Base-by-base conservation (phyloP, 1,284 basidiomycete species). In the Neolentinus lepideus region DNA sequence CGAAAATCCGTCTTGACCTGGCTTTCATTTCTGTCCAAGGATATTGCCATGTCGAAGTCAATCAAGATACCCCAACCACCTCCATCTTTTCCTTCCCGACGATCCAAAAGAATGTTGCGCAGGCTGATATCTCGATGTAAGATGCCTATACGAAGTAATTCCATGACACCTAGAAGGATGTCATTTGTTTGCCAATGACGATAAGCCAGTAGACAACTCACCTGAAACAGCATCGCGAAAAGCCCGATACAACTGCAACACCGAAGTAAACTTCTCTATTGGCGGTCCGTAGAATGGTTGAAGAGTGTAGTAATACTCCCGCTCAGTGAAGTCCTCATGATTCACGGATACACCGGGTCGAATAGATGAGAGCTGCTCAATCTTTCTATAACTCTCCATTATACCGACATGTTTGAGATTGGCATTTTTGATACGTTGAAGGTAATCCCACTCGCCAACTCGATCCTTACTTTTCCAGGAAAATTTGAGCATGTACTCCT, bases 81-180 rank as follows among this genome's bases (percentile, higher is more conserved):
- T 4, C 12, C 29, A 6, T 31, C 29, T 4, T 31, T 22, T 25
- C 14, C 47, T 12, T 50, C 47, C 4, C 22, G 9, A 8, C 6
- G 47, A 29, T 50, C 24, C 11, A 50, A 22, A n/a, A 50, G 47
- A n/a, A 50, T 50, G 24, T 50, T 50, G 24, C 24, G 47, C 24
- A 50, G n/a, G 25, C 47, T 50, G 47, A 50, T 29, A n/a, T 50
- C 47, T 12, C 47, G 47, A 25, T 50, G 47, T 6, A 50, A 4
- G 27, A 50, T 50, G 8, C 47, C 47, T 25, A 50, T 50, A 9
- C 22, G 11, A 4, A 50, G 24, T 26, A 50, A 50, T 6, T 25
- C 24, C 22, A 14, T 14, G n/a, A 4, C 6, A 10, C 10, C 47
- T 50, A 25, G 22, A 10, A 22, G 21, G 6, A 4, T 12, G 29